Evolutionary conservation across 2,329 filamentous ascomycete genomes (phyloP), one percentile per base, ranked within the genome.

Genomic region (Epicoccum sorghinum): DNA sequence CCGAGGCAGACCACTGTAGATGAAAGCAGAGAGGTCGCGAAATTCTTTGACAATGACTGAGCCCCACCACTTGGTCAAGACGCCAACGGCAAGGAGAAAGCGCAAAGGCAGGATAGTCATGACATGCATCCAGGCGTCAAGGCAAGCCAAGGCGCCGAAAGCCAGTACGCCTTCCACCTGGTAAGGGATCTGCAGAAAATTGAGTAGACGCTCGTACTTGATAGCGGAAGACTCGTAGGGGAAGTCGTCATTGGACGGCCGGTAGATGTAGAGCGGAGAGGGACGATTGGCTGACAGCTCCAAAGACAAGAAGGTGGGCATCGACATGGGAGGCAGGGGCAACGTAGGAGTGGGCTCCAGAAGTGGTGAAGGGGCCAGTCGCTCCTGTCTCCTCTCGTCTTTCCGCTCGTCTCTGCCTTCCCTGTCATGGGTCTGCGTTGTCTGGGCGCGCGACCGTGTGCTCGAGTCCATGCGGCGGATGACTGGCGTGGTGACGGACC

Each of bases 51-150:
- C 80, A 2, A 93, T 63, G 22, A 92, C 84, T 30, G 89, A 85
- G 2, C 75, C 81, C 90, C 91, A 96, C 83, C 93, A 98, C 56
- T 85, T 83, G 8, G 86, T 73, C 24, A 99, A 77, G 2, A 98
- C 86, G 18, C 85, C 86, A 0, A 93, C 67, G 1, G 95, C 93
- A 54, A 93, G 89, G 48, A 89, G 74, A 65, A 99, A 98, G 2
- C 95, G 85, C 55, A 99, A 82, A 0, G 95, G 95, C 0, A 99
- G 79, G 39, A 99, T 96, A 0, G 95, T 99, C 66, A 99, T 96
- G 0, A 91, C 96, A 76, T 97, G 95, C 1, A 99, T 83, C 92
- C 93, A 99, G 1, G 93, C 90, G 72, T 99, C 95, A 5, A 99
- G 80, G 75, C 95, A 99, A 6, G 93, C 93, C 30, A 98, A 77